Conservation (phyloP, 2,329 filamentous ascomycete species). For the Septoria petroselini region DNA sequence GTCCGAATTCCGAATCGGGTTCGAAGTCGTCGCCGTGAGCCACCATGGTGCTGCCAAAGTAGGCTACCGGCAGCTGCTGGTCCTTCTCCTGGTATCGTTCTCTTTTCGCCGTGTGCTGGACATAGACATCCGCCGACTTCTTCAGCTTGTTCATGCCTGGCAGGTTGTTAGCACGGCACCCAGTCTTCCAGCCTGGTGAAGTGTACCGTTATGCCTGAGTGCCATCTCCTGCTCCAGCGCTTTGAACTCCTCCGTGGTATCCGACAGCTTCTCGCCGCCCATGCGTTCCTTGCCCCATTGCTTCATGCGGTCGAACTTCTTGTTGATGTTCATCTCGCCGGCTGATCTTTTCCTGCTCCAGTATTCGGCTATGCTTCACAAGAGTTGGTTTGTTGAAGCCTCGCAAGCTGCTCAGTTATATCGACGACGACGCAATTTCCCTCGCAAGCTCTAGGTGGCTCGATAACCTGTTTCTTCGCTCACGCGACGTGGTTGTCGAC, state of each 20-base stretch:
- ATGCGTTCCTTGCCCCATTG: conserved; percentile 98
- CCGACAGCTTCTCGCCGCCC: conserved; percentile 85
- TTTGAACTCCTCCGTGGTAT: conserved; percentile 86
- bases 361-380: neutral
- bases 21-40: conserved; percentile 91
- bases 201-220: conserved; percentile 76
- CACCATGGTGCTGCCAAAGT: conserved; percentile 82
- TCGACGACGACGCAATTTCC: neutral
- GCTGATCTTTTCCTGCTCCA: neutral
- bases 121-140: conserved; percentile 76
- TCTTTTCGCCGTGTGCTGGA: conserved; percentile 83
- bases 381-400: neutral
- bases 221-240: conserved; percentile 85
- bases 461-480: conserved; percentile 10
- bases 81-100: conserved; percentile 84
- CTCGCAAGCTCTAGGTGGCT: neutral
- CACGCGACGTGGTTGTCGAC: conserved; percentile 11
- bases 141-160: conserved; percentile 88
- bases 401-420: neutral
- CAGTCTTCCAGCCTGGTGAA: neutral
- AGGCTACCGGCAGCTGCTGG: conserved; percentile 74
- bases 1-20: conserved; percentile 83
- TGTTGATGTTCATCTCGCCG: conserved; percentile 58
- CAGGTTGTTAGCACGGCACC: conserved; percentile 4
- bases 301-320: conserved; percentile 92